A percentile compares a stretch with the other conserved stretches of the same genome.
phyloP scores from a whole-genome alignment of 176 grass and related monocot species.

The Musa beccarii region DNA sequence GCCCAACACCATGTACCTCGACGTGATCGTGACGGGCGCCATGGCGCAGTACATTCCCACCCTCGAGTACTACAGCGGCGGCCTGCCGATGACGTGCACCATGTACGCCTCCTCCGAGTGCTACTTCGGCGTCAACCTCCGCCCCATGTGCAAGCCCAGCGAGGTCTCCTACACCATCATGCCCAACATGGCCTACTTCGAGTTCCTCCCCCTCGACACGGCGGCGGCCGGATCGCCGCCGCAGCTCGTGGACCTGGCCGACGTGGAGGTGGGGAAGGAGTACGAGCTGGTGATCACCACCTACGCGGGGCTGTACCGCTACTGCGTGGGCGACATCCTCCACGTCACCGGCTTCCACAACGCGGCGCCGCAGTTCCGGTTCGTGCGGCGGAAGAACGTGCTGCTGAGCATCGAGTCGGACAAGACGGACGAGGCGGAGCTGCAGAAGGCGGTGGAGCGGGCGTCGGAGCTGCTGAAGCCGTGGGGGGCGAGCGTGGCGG shows the following conservation, averaged over 20 bases:
- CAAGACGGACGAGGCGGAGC: constrained; percentile 31
- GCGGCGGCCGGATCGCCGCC: constrained; percentile 4
- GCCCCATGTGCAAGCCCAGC: constrained; percentile 69
- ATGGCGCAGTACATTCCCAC: constrained; percentile 98
- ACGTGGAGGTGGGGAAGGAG: constrained; percentile 17
- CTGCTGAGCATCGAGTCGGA: constrained; percentile 22
- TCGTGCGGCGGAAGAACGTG: constrained; percentile 22
- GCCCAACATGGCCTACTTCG: constrained; percentile 99
- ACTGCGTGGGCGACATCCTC: constrained; percentile 26
- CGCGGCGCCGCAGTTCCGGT: constrained; percentile 22
- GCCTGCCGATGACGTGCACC: constrained; percentile 89
- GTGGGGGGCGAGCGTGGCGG: constrained; percentile 13
- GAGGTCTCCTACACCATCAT: constrained; percentile 98
- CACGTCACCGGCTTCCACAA: constrained; percentile 22
- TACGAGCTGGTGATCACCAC: constrained; percentile 30
- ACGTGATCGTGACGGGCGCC: constrained; percentile 94
- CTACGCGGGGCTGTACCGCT: constrained; percentile 19
- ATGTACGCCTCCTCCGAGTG: constrained; percentile 99
- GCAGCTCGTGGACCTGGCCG: constrained; percentile 21
- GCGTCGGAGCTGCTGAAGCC: constrained; percentile 5
- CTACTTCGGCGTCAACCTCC: constrained; percentile 96
- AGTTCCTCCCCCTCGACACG: constrained; percentile 62
- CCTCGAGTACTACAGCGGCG: constrained; percentile 82
- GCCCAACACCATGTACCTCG: constrained; percentile 97
- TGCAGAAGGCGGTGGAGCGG: constrained; percentile 17